Base-by-base conservation (phyloP, 306 rosid genomes). In the Cucurbita argyrosperma region DNA sequence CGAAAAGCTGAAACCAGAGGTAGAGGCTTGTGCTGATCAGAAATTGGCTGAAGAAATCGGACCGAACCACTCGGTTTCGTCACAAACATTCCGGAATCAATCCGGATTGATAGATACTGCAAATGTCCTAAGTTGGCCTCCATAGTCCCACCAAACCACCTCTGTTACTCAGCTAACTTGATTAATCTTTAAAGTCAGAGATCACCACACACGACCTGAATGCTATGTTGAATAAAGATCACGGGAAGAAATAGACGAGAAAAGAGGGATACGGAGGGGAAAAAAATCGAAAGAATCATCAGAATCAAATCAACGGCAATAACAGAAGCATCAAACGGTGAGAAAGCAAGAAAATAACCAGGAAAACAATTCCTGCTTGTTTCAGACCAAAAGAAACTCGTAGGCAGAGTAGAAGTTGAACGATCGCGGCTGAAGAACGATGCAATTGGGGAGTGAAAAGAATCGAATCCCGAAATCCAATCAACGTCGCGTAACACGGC, bases 71-170 rank as follows among this genome's bases (percentile, higher is more conserved):
- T 54, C 19, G 85, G 77, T 65, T 54, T 81, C 79, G 71, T 71
- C 57, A 57, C 72, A 49, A 82, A 7, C 60, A 54, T 81, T 49
- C 82, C 90, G 6, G 83, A 77, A 61, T 79, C 84, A 61, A 81
- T 80, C 81, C 84, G 64, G 75, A 81, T 69, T 12, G 90, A 76
- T 35, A 85, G 74, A 38, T 78, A 82, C 67, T 85, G 56, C 74
- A 74, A 56, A 49, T 82, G 85, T 0, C 80, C 80, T 62, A 84
- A 80, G 76, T 75, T 83, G 0, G 83, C 90, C 79, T 88, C 95
- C 99, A 94, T 90, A 12, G 56, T 62, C 57, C 52, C 72, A 15
- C 19, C 66, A 52, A 37, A 77, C 4, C 14, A 26, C 42, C 59
- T 15, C 74, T 0, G 45, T 14, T 30, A 30, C 74, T 30, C 43